Conservation (phyloP, 1,139 yeast genomes). For the Taphrina communis region DNA sequence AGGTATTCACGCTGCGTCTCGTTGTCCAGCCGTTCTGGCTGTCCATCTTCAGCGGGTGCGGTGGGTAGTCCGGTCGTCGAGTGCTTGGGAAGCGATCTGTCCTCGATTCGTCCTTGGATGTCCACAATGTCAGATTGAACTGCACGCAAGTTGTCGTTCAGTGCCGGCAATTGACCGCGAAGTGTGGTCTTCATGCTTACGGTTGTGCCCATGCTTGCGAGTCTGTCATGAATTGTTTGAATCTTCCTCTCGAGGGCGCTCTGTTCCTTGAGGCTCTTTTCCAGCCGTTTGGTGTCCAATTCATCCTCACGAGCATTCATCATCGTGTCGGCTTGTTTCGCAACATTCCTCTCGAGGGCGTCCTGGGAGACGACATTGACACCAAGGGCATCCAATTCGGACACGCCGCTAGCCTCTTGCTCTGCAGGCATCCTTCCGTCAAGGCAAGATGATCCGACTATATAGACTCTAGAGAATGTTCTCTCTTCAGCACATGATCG, state of each 20-base stretch:
- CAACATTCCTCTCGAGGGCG: constrained; percentile 72
- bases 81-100: constrained; percentile 46
- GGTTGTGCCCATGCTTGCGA: constrained; percentile 63
- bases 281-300: constrained; percentile 73
- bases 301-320: constrained; percentile 69
- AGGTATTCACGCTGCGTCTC: constrained; percentile 81
- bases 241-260: constrained; percentile 53
- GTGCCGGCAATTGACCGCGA: constrained; percentile 61
- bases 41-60: constrained; percentile 47
- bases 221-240: constrained; percentile 57
- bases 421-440: background rate
- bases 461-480: no score
- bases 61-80: constrained; percentile 39
- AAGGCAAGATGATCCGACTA: no score
- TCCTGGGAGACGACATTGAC: constrained; percentile 73
- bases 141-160: constrained; percentile 57
- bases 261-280: constrained; percentile 63
- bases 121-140: constrained; percentile 68
- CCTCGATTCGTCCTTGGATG: constrained; percentile 62
- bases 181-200: constrained; percentile 69
- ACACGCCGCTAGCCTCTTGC: constrained; percentile 1
- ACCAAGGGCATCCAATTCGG: constrained; percentile 50
- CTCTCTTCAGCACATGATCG: no score
- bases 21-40: constrained; percentile 53
- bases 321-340: constrained; percentile 63